Evolutionary conservation across 2,329 filamentous ascomycete species (phyloP), one percentile per base, ranked within the genome.

Genomic region (Hawksworthiomyces lignivorus): DNA sequence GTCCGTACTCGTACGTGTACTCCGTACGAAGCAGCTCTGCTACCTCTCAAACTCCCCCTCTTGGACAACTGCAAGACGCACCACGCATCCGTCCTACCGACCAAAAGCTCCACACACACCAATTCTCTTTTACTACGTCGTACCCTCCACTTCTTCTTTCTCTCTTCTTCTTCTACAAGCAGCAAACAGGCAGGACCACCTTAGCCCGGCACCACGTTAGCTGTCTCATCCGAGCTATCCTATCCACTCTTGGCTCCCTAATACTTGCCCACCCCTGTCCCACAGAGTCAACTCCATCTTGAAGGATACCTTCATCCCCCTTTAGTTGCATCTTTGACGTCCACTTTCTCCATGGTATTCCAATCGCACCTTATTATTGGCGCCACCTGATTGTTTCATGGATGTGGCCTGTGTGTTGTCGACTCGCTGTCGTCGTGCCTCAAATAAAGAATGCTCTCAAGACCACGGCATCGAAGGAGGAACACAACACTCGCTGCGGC

Each of bases 381-480:
- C 48, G 49, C 50, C 50, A 46, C 50, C 50, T 51, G 53, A 52
- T 54, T 56, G 59, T 62, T 62, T 62, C 60, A 62, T 60, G 47
- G 50, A 47, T 44, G 46, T 27, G 43, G 43, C 46, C 37, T 44
- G 45, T 45, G 45, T 40, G 31, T 30, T 39, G 30, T 21, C 35
- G 21, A 20, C 14, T 22, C 20, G 19, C 21, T 22, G n/a, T 26
- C 17, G 21, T 11, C 22, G 36, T n/a, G 31, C 26, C n/a, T 17
- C 15, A 14, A 24, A 22, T n/a, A 35, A 21, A 35, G 26, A 27
- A 11, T 14, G 21, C n/a, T n/a, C n/a, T n/a, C n/a, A n/a, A 15
- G 11, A n/a, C 19, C 9, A 15, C 9, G 14, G 20, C 32, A 19
- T 20, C 31, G 10, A 21, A 10, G 19, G 9, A 29, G 12, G 14